These are phyloP conservation scores for Fusarium fracticaudum DNA, from an alignment of 2,329 filamentous ascomycete genomes.

Conservation along the genomic window DNA sequence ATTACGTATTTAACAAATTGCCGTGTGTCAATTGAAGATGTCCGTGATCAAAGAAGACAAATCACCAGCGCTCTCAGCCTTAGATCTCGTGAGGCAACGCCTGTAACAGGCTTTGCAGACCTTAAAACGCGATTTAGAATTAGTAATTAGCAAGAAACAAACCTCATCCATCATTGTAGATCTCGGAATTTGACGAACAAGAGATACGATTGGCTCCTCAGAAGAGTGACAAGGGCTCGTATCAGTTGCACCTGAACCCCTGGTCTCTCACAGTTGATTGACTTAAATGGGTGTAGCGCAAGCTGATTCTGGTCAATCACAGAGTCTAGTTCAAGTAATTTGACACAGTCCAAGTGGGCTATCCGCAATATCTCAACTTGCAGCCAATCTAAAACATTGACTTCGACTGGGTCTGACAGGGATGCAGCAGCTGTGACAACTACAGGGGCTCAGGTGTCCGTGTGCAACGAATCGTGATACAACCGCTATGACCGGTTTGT, in stretches of 20 bases:
- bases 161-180: neutral
- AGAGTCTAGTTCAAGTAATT: fast-evolving
- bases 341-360: neutral
- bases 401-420: neutral
- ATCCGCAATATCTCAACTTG: neutral
- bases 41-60: fast-evolving
- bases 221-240: neutral
- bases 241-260: neutral
- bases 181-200: neutral
- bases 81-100: neutral
- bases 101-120: neutral
- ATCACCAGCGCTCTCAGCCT: neutral
- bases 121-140: neutral
- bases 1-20: neutral
- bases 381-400: neutral
- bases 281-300: neutral
- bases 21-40: neutral
- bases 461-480: neutral
- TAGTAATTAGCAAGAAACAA: neutral
- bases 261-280: neutral
- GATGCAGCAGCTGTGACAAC: neutral
- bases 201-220: neutral
- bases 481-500: neutral
- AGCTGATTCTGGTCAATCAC: neutral
- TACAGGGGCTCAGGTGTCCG: neutral